Evolutionary conservation across 169 alveolate genomes (phyloP).

Genomic region (Amoebophrya sp.): DNA sequence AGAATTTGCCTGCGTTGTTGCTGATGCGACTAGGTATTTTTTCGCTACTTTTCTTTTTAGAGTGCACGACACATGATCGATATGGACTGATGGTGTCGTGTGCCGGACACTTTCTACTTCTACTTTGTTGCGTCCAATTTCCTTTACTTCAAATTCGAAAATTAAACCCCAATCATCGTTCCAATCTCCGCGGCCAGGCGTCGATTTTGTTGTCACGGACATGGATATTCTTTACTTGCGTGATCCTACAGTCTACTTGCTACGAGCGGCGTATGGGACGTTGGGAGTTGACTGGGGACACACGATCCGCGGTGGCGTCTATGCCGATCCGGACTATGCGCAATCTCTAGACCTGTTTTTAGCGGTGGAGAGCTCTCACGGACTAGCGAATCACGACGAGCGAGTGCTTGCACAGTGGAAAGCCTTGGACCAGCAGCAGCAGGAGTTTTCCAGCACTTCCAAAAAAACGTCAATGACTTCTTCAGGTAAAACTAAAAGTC

Average conservation of each 20-base stretch:
- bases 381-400: neutral
- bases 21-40: neutral
- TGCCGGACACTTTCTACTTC: too few relatives aligned
- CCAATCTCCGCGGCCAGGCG: too few relatives aligned
- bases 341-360: neutral
- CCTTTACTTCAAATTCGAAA: too few relatives aligned
- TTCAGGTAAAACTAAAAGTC: too few relatives aligned
- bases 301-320: neutral
- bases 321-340: neutral
- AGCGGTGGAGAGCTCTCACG: neutral
- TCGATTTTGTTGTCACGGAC: slow-evolving; percentile 3
- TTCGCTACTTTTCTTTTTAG: too few relatives aligned
- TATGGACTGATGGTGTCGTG: too few relatives aligned
- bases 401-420: neutral
- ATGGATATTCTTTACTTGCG: neutral
- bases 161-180: too few relatives aligned
- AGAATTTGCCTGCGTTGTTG: neutral
- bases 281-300: neutral
- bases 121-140: too few relatives aligned
- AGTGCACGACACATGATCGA: too few relatives aligned
- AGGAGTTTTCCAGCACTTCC: neutral
- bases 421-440: neutral
- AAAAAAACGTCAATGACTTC: too few relatives aligned
- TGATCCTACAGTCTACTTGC: neutral
- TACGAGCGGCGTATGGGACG: neutral